These are phyloP conservation scores for Gnaphalium uliginosum DNA, from an alignment of 129 eudicot genomes.

Conservation along the genomic window DNA sequence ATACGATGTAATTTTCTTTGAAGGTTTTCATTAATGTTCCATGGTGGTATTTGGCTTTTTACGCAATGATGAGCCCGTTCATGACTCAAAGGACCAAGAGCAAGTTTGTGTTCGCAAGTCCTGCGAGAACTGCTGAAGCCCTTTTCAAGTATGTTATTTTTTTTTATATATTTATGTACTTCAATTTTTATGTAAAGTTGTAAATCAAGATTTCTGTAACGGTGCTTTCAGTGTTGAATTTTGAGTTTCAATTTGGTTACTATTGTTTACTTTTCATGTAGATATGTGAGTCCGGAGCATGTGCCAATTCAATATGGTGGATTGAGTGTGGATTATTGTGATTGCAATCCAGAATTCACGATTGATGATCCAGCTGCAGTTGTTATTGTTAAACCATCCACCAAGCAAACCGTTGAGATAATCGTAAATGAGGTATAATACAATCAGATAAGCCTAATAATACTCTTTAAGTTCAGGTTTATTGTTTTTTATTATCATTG, in stretches of 20 bases:
- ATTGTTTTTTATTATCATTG: neutral
- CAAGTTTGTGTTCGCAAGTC: conserved; percentile 95
- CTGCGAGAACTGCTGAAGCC: conserved; percentile 77
- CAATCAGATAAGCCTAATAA: neutral
- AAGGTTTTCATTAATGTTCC: conserved; percentile 96
- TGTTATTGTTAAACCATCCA: conserved; percentile 72
- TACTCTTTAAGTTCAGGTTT: neutral
- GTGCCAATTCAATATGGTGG: conserved; percentile 91
- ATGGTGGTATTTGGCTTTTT: conserved; percentile 96
- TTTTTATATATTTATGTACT: neutral
- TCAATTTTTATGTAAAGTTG: neutral
- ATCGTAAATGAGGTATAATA: conserved; percentile 64
- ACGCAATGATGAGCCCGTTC: conserved; percentile 79
- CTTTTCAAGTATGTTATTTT: conserved; percentile 69
- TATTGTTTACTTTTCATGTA: conserved; percentile 29
- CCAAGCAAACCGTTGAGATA: conserved; percentile 86
- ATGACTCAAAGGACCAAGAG: conserved; percentile 89
- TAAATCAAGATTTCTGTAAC: neutral
- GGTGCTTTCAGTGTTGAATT: neutral
- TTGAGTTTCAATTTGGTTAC: too few relatives aligned
- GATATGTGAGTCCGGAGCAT: conserved; percentile 84
- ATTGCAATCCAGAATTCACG: conserved; percentile 71
- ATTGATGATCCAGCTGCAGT: conserved; percentile 78
- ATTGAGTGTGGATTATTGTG: conserved; percentile 70
- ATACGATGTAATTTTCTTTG: neutral